Conservation (phyloP, 371 early-diverging fungal genomes). For the Blakeslea trispora region DNA sequence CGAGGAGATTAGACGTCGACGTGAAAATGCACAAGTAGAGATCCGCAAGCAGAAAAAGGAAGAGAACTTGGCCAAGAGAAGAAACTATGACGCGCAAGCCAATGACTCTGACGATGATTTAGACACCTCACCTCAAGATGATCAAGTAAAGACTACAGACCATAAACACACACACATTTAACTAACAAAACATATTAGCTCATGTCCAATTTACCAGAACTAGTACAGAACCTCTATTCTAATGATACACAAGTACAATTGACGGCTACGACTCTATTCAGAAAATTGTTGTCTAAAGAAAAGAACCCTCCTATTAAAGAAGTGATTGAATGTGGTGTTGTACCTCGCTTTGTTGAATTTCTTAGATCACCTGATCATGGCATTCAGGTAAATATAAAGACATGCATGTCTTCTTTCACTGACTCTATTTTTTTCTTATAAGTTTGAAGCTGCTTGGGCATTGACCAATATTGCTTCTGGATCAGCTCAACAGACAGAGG, state of each 20-base stretch:
- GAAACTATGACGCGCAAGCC: conserved; percentile 78
- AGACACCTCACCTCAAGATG: conserved; percentile 45
- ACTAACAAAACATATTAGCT: conserved; percentile 36
- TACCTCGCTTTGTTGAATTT: conserved; percentile 96
- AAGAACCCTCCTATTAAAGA: conserved; percentile 97
- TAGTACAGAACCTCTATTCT: conserved; percentile 80
- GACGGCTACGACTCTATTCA: conserved; percentile 85
- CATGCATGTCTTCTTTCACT: neutral
- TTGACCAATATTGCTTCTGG: conserved; percentile 99
- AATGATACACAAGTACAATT: conserved; percentile 76
- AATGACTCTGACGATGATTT: conserved; percentile 89
- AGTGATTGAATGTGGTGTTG: conserved; percentile 94
- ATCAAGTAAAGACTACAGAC: conserved; percentile 44
- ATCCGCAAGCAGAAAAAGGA: conserved; percentile 95
- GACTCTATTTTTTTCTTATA: conserved; percentile 16
- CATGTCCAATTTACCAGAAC: conserved; percentile 62
- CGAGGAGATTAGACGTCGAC: conserved; percentile 91
- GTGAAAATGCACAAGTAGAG: conserved; percentile 92
- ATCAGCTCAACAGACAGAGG: conserved; percentile 92
- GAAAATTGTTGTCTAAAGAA: conserved; percentile 96
- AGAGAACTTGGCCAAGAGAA: conserved; percentile 90
- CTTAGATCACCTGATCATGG: conserved; percentile 72
- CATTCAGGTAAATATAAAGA: conserved; percentile 72
- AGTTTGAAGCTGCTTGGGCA: conserved; percentile 99
- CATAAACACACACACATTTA: neutral